Evolutionary conservation across 805 yeast genomes (phyloP).

Genomic region (Lipomyces orientalis): DNA sequence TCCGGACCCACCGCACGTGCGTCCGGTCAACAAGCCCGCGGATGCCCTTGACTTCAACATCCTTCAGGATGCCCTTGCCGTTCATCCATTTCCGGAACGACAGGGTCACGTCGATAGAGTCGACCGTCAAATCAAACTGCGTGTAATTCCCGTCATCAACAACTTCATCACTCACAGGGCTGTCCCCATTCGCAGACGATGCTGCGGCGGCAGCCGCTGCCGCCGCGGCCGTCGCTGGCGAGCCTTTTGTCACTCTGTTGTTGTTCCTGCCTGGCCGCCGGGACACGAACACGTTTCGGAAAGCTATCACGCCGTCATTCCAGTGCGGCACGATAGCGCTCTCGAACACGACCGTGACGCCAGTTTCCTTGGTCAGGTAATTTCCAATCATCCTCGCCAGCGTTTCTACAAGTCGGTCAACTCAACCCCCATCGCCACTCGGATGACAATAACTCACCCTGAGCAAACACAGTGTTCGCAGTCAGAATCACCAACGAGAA

Average conservation of each 20-base stretch:
- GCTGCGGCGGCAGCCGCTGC: constrained; percentile 51
- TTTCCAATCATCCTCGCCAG: constrained; percentile 84
- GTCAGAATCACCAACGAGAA: constrained; percentile 78
- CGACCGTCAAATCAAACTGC: constrained; percentile 90
- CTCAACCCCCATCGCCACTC: background rate
- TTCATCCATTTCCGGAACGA: constrained; percentile 86
- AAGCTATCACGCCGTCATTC: constrained; percentile 83
- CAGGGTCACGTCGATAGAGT: constrained; percentile 77
- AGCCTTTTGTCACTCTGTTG: constrained; percentile 67
- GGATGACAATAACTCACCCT: constrained; percentile 43
- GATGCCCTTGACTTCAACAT: constrained; percentile 78
- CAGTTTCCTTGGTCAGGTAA: constrained; percentile 79
- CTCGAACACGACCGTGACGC: constrained; percentile 84
- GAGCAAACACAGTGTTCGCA: constrained; percentile 83
- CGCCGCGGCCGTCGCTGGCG: constrained; percentile 72
- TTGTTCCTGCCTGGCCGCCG: constrained; percentile 68
- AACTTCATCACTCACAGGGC: constrained; percentile 49
- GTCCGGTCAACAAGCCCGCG: constrained; percentile 93
- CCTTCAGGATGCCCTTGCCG: constrained; percentile 85
- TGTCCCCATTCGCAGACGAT: constrained; percentile 10
- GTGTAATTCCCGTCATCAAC: constrained; percentile 86
- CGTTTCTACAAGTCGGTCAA: constrained; percentile 53
- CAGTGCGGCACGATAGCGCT: constrained; percentile 94
- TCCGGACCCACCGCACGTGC: constrained; percentile 79
- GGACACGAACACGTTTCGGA: constrained; percentile 84